These are phyloP conservation scores for Lachnellula cervina DNA, from an alignment of 2,329 filamentous ascomycete species.

Conservation along the genomic window DNA sequence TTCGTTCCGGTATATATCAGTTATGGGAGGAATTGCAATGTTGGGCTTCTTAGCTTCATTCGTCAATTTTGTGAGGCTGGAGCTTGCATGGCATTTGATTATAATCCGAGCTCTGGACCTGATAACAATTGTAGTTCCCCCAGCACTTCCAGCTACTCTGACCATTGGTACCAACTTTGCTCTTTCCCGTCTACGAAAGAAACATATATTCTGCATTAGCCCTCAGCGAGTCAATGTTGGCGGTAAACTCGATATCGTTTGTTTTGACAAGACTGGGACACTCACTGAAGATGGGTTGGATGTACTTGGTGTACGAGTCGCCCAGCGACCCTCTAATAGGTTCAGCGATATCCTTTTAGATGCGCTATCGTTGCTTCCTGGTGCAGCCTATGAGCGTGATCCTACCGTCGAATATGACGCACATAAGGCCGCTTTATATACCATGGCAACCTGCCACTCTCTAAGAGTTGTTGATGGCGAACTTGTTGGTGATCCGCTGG, in stretches of 20 bases:
- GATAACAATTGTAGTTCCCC: slow-evolving; percentile 96
- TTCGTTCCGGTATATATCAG: slow-evolving; percentile 94
- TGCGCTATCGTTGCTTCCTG: slow-evolving; percentile 51
- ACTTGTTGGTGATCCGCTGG: slow-evolving; percentile 86
- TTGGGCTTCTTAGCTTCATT: slow-evolving; percentile 88
- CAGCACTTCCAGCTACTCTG: slow-evolving; percentile 86
- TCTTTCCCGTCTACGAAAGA: slow-evolving; percentile 75
- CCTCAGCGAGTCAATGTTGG: slow-evolving; percentile 95
- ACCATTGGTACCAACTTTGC: slow-evolving; percentile 98
- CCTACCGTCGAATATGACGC: slow-evolving; percentile 54
- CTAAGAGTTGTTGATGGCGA: slow-evolving; percentile 82
- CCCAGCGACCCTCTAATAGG: slow-evolving; percentile 53
- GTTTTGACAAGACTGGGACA: slow-evolving; percentile 99
- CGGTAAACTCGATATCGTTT: slow-evolving; percentile 92
- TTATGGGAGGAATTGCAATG: slow-evolving; percentile 84
- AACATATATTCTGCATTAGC: slow-evolving; percentile 95
- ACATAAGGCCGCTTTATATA: slow-evolving; percentile 73
- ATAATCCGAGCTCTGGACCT: slow-evolving; percentile 88
- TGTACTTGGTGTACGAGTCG: slow-evolving; percentile 81
- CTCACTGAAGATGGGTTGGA: slow-evolving; percentile 94
- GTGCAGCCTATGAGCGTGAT: slow-evolving; percentile 50
- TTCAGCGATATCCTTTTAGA: slow-evolving; percentile 76
- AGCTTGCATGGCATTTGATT: slow-evolving; percentile 82
- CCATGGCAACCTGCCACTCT: slow-evolving; percentile 97
- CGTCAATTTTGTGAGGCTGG: slow-evolving; percentile 84